phyloP scores from a whole-genome alignment of 2,329 filamentous ascomycete species.

The Penicillium thymicola region DNA sequence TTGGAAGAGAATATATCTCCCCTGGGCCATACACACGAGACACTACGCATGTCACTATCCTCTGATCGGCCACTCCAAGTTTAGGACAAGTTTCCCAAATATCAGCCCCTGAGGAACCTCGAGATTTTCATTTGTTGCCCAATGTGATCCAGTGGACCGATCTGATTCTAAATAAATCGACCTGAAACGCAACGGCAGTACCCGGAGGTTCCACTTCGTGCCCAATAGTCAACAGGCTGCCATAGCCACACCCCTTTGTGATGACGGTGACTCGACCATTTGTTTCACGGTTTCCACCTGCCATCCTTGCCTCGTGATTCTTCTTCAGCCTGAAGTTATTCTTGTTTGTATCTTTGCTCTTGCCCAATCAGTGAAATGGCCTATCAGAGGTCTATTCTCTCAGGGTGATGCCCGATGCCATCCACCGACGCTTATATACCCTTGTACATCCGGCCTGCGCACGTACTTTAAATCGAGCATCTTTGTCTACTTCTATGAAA shows the following conservation, averaged over 20 bases:
- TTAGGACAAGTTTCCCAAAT: background rate
- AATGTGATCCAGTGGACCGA: conserved; percentile 2
- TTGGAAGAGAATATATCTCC: background rate
- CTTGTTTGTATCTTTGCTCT: conserved; percentile 10
- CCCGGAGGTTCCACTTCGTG: conserved; percentile 8
- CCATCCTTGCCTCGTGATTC: conserved; percentile 8
- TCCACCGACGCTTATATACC: conserved; percentile 23
- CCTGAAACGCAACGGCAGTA: conserved; percentile 9
- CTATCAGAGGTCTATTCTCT: conserved; percentile 19
- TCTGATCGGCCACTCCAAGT: background rate
- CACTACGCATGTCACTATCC: background rate
- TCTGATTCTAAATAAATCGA: conserved; percentile 2
- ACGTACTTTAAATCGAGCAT: conserved; percentile 8
- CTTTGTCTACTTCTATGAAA: conserved; percentile 19
- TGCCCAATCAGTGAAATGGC: conserved; percentile 21
- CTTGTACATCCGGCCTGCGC: conserved; percentile 9
- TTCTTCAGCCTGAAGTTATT: conserved; percentile 22
- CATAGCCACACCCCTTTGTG: conserved; percentile 6
- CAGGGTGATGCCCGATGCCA: conserved; percentile 23
- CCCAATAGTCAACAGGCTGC: conserved; percentile 8
- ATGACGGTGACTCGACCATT: conserved; percentile 1
- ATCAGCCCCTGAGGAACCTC: background rate
- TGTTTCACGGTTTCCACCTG: conserved; percentile 13
- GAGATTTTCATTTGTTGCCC: conserved; percentile 4
- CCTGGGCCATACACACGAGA: background rate